Conservation (phyloP, 2,329 filamentous ascomycete genomes). For the Penicillium hesseltinei region DNA sequence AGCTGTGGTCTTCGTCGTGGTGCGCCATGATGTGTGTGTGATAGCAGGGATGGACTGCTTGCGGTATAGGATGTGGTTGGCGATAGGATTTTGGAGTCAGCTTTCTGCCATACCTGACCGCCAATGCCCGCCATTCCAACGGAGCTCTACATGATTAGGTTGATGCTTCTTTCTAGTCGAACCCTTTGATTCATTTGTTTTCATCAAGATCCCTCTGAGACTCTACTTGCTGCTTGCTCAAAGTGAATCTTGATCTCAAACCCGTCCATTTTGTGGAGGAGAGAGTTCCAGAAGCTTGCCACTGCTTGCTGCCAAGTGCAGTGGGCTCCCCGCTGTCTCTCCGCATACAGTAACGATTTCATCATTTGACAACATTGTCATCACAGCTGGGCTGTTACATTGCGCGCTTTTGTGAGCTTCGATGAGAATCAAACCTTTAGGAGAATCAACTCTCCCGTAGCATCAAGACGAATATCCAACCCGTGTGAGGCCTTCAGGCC, state of each 20-base stretch:
- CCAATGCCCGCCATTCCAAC: slow-evolving; percentile 13
- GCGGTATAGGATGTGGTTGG: slow-evolving; percentile 26
- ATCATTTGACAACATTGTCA: slow-evolving; percentile 9
- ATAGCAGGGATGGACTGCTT: slow-evolving; percentile 28
- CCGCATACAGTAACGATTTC: slow-evolving; percentile 16
- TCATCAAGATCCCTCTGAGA: neutral
- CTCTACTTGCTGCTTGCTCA: neutral
- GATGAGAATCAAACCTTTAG: neutral
- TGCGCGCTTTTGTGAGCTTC: slow-evolving; percentile 2
- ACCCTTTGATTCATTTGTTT: neutral
- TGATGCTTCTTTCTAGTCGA: neutral
- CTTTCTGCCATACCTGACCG: slow-evolving; percentile 30
- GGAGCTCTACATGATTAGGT: slow-evolving; percentile 5
- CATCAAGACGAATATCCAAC: neutral
- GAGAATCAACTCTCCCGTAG: neutral
- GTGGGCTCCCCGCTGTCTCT: slow-evolving; percentile 30
- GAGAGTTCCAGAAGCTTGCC: slow-evolving; percentile 18
- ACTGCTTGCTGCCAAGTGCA: slow-evolving; percentile 22
- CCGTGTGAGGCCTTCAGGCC: neutral
- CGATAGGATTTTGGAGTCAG: slow-evolving; percentile 28
- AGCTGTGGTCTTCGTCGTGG: slow-evolving; percentile 51
- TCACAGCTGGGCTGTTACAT: neutral
- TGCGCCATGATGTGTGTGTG: slow-evolving; percentile 49
- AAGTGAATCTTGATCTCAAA: neutral
- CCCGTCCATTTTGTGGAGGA: neutral